Conservation (phyloP, 2,329 filamentous ascomycete species). For the Diaporthe sp. region DNA sequence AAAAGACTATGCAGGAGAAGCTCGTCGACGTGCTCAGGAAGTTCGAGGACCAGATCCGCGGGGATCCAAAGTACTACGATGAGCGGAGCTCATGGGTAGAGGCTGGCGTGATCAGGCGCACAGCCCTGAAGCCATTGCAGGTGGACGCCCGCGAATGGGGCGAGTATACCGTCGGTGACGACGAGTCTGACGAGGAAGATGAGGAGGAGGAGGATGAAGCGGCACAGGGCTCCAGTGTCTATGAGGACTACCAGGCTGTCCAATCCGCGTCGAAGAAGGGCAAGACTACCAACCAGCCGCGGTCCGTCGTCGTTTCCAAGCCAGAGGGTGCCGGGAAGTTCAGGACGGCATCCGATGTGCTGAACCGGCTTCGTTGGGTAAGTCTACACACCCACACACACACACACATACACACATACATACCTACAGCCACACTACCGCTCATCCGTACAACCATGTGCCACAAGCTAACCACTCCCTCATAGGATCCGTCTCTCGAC, state of each 20-base stretch:
- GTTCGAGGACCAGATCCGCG: slow-evolving; percentile 62
- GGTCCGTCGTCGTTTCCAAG: slow-evolving; percentile 38
- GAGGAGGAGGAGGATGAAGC: slow-evolving; percentile 53
- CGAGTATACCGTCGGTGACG: slow-evolving; percentile 55
- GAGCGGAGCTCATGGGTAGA: slow-evolving; percentile 62
- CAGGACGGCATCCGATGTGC: slow-evolving; percentile 68
- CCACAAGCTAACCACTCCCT: not conserved
- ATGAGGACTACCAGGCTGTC: slow-evolving; percentile 30
- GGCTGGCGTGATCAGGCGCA: slow-evolving; percentile 52
- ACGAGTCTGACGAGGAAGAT: slow-evolving; percentile 58
- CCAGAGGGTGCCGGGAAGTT: slow-evolving; percentile 59
- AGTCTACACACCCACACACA: slow-evolving; percentile 39
- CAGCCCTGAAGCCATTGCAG: slow-evolving; percentile 56
- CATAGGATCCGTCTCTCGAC: slow-evolving; percentile 53
- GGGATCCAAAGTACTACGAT: slow-evolving; percentile 63
- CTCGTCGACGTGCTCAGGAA: slow-evolving; percentile 59
- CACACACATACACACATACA: not conserved
- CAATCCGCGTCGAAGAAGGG: slow-evolving; percentile 38
- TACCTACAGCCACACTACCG: not conserved
- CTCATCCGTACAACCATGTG: not conserved
- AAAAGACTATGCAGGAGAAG: slow-evolving; percentile 55
- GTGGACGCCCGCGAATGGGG: slow-evolving; percentile 65
- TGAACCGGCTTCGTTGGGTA: slow-evolving; percentile 73
- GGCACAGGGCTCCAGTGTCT: slow-evolving; percentile 4
- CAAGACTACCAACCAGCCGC: slow-evolving; percentile 40